Evolutionary conservation across 2,329 filamentous ascomycete genomes (phyloP).

Genomic region (Fusarium nematophilum): DNA sequence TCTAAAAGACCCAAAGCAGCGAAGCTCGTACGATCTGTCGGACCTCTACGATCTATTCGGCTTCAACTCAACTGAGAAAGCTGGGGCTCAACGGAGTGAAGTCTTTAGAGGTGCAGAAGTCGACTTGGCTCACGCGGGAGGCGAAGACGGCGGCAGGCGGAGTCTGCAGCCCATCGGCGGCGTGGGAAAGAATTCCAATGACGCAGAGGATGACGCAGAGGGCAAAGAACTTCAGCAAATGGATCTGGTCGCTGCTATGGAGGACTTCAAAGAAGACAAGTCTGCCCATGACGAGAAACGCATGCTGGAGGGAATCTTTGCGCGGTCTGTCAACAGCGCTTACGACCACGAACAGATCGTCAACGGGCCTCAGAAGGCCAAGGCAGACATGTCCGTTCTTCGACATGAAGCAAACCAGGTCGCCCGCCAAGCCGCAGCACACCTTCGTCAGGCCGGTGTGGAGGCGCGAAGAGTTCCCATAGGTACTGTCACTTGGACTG

Average conservation of each 20-base stretch:
- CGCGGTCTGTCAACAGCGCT: conserved; percentile 87
- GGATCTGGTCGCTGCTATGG: conserved; percentile 71
- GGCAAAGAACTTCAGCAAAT: conserved; percentile 62
- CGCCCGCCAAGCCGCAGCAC: conserved; percentile 80
- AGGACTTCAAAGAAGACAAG: conserved; percentile 69
- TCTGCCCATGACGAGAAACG: conserved; percentile 73
- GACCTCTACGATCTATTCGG: conserved; percentile 94
- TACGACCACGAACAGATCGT: conserved; percentile 94
- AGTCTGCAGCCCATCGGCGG: conserved; percentile 20
- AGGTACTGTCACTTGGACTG: conserved; percentile 94
- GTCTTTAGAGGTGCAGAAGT: conserved; percentile 92
- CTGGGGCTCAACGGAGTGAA: conserved; percentile 80
- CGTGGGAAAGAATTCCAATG: conserved; percentile 7
- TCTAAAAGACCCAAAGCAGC: conserved; percentile 91
- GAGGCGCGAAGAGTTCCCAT: conserved; percentile 78
- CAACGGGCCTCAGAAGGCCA: conserved; percentile 76
- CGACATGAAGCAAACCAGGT: conserved; percentile 84
- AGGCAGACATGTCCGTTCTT: conserved; percentile 81
- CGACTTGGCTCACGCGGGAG: conserved; percentile 37
- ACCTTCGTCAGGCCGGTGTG: conserved; percentile 78
- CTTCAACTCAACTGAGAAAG: conserved; percentile 64
- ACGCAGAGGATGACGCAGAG: conserved; percentile 36
- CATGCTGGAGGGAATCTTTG: conserved; percentile 90
- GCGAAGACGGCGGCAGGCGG: conserved; percentile 3
- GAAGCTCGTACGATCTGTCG: conserved; percentile 88